Base-by-base conservation (phyloP, 176 grass and related monocot species). In the Calamus simplicifolius region DNA sequence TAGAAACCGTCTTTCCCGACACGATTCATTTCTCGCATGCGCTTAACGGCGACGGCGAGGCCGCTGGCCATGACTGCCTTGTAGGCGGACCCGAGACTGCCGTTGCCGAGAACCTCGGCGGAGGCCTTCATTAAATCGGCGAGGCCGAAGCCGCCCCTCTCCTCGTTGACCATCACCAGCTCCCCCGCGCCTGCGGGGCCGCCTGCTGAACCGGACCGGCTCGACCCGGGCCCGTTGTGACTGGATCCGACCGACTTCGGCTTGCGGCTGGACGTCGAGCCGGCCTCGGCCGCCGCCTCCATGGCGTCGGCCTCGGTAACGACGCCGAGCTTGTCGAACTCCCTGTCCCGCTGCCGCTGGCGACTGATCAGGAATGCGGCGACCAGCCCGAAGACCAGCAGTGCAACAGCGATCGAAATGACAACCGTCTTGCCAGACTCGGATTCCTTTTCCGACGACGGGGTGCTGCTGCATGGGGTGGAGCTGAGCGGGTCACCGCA, bases 101-200 rank as follows among this genome's bases (percentile, higher is more conserved):
- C 70, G 14, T 73, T 73, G 28, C 70, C 70, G 27, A 73, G 70
- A 5, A 73, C 70, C 59, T 73, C 70, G 18, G 70, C 70, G 3
- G 50, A 54, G 13, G 70, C 70, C 59, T 73, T 73, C 70, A 73
- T 73, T 19, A 73, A 18, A 15, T 73, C 70, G 1, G 70, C 5
- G 13, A 73, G 50, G 15, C 70, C 50, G 16, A 73, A 73, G 0
- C 52, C 3, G 1, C 70, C 70, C 58, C 17, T 73, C 14, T 63
- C 50, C 5, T 73, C 51, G 59, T 73, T 73, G 15, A 73, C 1
- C 18, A 73, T 48, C 17, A 48, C 19, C 28, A 73, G 18, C 0
- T 63, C 50, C 6, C 50, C 50, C 18, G 5, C 19, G 15, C 38
- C 68, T 13, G 21, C 19, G 61, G 10, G 15, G 3, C 18, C 61